Evolutionary conservation across 2,329 filamentous ascomycete genomes (phyloP), one percentile per base, ranked within the genome.

Genomic region (Eurotiales sp.): DNA sequence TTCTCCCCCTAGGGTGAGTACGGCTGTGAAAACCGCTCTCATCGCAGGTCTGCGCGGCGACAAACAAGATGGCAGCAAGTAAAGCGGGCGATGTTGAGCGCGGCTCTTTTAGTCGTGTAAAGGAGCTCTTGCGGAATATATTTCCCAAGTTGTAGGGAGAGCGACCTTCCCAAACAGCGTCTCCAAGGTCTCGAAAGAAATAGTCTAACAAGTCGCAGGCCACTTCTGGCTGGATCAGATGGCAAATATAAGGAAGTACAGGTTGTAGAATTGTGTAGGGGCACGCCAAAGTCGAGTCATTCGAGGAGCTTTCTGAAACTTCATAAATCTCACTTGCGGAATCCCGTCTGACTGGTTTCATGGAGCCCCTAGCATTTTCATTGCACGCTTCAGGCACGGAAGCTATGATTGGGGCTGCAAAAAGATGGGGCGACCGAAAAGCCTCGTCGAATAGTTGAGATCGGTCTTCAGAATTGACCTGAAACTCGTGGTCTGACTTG

Each of bases 111-210:
- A 44, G 15, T 44, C 41, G 27, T 17, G 19, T 15, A n/a, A 44
- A 44, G 5, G 41, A 44, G 25, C 23, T 27, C n/a, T 44, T 44
- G 23, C 41, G 40, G 15, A 43, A 43, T 21, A 43, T 43, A 29
- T 43, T 43, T 29, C 21, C 40, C 40, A 43, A 17, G 23, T 43
- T 43, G n/a, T 43, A 43, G 23, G 40, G 40, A 43, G 40, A 43
- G 12, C 40, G 40, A 17, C 40, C 17, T 29, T 43, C 21, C n/a
- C 23, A 43, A 23, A 27, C 40, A 15, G 40, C 17, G 22, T 25
- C 40, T 21, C 14, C 40, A 15, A 29, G 21, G 40, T 43, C 40
- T 17, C 29, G 23, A 23, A 43, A 43, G 23, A 43, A 43, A 43
- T 43, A 43, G 30, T 30, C 41, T 25, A 44, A 11, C 30, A 44